Evolutionary conservation across 2,329 filamentous ascomycete species (phyloP).

Genomic region (Aspergillus pseudonomiae): DNA sequence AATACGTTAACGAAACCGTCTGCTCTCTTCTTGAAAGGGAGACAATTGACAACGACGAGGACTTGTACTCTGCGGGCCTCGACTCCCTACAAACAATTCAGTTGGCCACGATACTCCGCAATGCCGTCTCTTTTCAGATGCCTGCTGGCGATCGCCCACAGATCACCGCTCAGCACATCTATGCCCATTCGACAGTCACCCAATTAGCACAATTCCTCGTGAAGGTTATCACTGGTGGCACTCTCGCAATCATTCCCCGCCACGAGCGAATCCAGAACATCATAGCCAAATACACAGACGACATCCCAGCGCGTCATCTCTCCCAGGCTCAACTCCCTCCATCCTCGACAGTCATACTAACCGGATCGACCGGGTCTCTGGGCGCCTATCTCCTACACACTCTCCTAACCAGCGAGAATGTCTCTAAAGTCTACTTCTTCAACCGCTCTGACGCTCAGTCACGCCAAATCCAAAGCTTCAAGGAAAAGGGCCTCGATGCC

Average conservation of each 20-base stretch:
- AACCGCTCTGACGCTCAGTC: conserved; percentile 50
- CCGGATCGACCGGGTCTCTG: conserved; percentile 25
- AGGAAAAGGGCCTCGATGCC: conserved; percentile 39
- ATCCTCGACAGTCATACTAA: conserved; percentile 15
- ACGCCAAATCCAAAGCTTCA: conserved; percentile 42
- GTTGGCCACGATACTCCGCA: conserved; percentile 18
- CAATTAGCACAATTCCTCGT: conserved; percentile 8
- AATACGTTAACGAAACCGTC: conserved; percentile 16
- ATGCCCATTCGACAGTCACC: conserved; percentile 5
- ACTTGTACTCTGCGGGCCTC: conserved; percentile 28
- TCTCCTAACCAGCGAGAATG: conserved; percentile 34
- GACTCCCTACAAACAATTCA: conserved; percentile 34
- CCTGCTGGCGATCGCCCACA: neutral
- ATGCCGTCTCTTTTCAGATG: neutral
- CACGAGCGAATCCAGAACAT: conserved; percentile 7
- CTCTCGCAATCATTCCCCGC: neutral
- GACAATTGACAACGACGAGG: conserved; percentile 16
- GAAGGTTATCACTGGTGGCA: neutral
- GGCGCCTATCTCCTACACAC: conserved; percentile 42
- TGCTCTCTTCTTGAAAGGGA: conserved; percentile 14
- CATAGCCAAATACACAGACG: conserved; percentile 5
- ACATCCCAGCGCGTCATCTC: neutral
- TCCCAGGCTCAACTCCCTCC: neutral
- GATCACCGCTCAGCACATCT: conserved; percentile 12
- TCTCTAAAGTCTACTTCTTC: conserved; percentile 51